phyloP scores from a whole-genome alignment of 306 rosid genomes.

The Cucurbita ficifolia region DNA sequence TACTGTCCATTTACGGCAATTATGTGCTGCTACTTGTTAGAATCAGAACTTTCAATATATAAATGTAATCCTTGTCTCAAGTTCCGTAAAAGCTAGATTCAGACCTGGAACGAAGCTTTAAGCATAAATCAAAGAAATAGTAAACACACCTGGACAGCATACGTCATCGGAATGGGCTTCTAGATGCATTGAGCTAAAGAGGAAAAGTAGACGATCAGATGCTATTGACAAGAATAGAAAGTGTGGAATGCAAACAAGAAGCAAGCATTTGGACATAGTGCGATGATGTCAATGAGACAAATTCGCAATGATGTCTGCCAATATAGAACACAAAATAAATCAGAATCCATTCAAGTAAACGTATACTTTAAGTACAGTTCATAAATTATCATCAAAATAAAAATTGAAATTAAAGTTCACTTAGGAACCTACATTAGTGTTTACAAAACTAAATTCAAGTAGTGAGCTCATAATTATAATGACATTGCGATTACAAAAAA shows the following conservation, averaged over 20 bases:
- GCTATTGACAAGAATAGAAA: not conserved
- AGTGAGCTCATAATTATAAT: not conserved
- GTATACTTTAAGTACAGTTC: not conserved
- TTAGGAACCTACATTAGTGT: not conserved
- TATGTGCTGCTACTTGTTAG: not conserved
- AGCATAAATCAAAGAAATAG: not conserved
- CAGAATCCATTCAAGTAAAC: not conserved
- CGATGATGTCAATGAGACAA: not conserved
- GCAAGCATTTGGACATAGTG: not conserved
- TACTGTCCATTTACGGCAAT: not conserved
- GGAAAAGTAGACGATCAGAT: not conserved
- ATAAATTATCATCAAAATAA: not conserved
- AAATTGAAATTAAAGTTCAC: not conserved
- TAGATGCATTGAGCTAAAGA: conserved; percentile 54
- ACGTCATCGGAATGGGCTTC: conserved; percentile 68
- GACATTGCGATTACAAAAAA: not conserved
- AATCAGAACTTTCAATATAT: not conserved
- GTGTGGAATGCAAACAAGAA: not conserved
- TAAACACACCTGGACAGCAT: conserved; percentile 57
- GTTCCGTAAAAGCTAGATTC: not conserved
- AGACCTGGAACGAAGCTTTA: not conserved
- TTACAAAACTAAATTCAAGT: not conserved
- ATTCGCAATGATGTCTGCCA: not conserved
- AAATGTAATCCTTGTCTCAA: not conserved
- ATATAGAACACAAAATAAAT: not conserved